These are phyloP conservation scores for Haplosporangium gracile DNA, from an alignment of 192 early-diverging fungal species.

Conservation along the genomic window DNA sequence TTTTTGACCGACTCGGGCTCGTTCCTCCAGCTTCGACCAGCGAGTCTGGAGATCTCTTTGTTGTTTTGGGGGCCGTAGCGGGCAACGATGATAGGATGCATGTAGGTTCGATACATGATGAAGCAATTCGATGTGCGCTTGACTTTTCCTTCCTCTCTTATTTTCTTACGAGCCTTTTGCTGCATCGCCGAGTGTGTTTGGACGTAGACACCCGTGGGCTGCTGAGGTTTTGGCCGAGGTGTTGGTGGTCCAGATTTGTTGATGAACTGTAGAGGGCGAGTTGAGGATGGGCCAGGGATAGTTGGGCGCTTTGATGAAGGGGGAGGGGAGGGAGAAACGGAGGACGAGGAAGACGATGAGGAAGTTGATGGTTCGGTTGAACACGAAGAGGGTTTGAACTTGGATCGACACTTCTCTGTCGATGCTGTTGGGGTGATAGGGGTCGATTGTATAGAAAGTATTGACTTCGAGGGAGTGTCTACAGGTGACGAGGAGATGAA, in stretches of 20 bases:
- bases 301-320: background rate
- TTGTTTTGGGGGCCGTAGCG: slow-evolving; percentile 62
- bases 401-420: background rate
- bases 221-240: slow-evolving; percentile 24
- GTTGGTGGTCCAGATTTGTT: slow-evolving; percentile 23
- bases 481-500: background rate
- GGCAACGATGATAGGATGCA: slow-evolving; percentile 64
- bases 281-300: background rate
- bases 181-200: slow-evolving; percentile 26
- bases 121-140: slow-evolving; percentile 63
- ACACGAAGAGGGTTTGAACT: background rate
- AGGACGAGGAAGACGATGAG: background rate
- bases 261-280: slow-evolving; percentile 29
- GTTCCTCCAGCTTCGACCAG: slow-evolving; percentile 65
- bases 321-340: background rate
- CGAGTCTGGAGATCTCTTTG: slow-evolving; percentile 68
- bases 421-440: too few species aligned
- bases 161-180: slow-evolving; percentile 33
- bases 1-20: slow-evolving; percentile 62
- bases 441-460: background rate
- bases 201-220: background rate
- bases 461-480: background rate
- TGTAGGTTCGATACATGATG: slow-evolving; percentile 65
- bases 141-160: slow-evolving; percentile 32
- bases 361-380: background rate